Percentiles rank a stretch among this genome's conserved stretches.
phyloP scores from a whole-genome alignment of 495 filamentous ascomycete genomes.

The Neurospora pannonica region DNA sequence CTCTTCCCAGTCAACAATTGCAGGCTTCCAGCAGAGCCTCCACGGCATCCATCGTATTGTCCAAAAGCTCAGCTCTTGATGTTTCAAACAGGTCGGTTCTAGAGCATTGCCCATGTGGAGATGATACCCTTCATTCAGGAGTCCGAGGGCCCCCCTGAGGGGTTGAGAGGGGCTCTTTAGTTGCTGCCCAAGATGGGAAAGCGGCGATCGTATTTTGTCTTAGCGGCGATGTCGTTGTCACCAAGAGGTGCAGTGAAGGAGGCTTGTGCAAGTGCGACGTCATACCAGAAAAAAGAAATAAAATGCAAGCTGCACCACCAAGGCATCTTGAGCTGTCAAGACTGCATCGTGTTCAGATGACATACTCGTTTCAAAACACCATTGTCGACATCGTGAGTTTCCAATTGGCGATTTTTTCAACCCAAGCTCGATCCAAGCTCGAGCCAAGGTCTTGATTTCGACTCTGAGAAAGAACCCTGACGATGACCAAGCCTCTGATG shows the following conservation, averaged over 20 bases:
- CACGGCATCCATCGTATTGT: neutral
- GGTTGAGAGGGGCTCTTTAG: neutral
- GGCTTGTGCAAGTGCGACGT: neutral
- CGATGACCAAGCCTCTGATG: neutral
- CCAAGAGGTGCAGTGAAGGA: neutral
- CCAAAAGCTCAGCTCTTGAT: neutral
- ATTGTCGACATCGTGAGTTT: neutral
- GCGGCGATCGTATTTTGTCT: neutral
- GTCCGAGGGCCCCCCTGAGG: neutral
- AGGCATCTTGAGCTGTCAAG: neutral
- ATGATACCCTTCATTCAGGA: neutral
- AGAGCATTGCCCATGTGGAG: neutral
- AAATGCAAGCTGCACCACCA: neutral
- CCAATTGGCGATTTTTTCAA: neutral
- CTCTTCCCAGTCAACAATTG: neutral
- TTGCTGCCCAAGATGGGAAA: neutral
- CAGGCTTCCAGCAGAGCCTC: neutral
- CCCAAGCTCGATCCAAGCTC: neutral
- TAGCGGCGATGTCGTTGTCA: neutral
- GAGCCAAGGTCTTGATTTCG: neutral
- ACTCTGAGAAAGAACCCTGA: neutral
- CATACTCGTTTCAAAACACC: neutral
- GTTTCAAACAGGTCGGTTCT: neutral
- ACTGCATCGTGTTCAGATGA: neutral
- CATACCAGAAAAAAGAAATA: neutral